Conservation (phyloP, 805 yeast species). For the Hanseniaspora valbyensis region DNA sequence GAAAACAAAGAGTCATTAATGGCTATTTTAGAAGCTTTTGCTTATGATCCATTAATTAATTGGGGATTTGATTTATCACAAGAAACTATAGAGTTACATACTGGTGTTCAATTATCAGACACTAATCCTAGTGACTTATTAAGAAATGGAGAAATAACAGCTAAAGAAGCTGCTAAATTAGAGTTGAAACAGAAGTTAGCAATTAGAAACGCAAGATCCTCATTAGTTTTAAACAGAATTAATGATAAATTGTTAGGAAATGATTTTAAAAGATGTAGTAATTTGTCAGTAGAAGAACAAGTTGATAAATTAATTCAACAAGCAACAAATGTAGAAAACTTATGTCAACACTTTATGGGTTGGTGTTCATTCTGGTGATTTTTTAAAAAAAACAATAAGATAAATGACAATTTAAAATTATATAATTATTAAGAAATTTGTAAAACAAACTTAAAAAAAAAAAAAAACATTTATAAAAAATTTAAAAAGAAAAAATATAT, state of each 20-base stretch:
- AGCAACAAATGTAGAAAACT: constrained; percentile 89
- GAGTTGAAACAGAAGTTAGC: constrained; percentile 60
- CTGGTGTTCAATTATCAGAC: constrained; percentile 58
- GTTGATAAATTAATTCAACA: constrained; percentile 90
- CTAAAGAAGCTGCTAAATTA: constrained; percentile 60
- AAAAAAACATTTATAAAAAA: background rate
- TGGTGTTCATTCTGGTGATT: constrained; percentile 97
- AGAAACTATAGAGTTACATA: constrained; percentile 60
- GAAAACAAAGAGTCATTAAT: constrained; percentile 91
- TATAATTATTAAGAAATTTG: background rate
- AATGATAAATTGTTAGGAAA: constrained; percentile 89
- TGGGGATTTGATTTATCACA: constrained; percentile 97
- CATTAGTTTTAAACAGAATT: constrained; percentile 76
- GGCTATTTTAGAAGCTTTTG: constrained; percentile 97
- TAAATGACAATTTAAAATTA: background rate
- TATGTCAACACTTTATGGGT: constrained; percentile 94
- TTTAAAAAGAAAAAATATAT: background rate
- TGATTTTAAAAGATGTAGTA: constrained; percentile 65
- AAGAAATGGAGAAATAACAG: constrained; percentile 64
- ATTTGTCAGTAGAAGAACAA: constrained; percentile 73
- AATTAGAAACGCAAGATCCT: constrained; percentile 79
- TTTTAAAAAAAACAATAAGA: no score
- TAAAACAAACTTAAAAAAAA: background rate
- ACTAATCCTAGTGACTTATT: constrained; percentile 59
- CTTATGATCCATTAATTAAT: constrained; percentile 93